Evolutionary conservation across 805 yeast genomes (phyloP).

Genomic region (Isabelozyma heimii): DNA sequence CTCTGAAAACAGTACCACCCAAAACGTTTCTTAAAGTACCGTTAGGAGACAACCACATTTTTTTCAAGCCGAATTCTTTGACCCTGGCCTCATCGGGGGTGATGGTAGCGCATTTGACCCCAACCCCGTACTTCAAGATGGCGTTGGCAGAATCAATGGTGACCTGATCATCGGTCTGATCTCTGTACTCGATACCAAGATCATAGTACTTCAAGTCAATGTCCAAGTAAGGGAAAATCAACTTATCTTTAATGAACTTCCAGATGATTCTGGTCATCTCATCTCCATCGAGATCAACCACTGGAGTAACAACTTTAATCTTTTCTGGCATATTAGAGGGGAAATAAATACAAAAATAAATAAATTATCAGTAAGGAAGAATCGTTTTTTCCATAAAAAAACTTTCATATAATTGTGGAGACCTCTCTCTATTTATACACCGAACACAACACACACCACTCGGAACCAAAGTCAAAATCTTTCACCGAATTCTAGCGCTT

Average conservation of each 20-base stretch:
- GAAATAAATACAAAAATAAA: neutral
- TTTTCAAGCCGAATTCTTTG: slow-evolving; percentile 82
- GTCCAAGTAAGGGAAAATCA: slow-evolving; percentile 81
- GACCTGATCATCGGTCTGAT: slow-evolving; percentile 82
- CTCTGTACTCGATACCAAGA: slow-evolving; percentile 82
- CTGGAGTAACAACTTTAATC: slow-evolving; percentile 79
- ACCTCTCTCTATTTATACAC: no score
- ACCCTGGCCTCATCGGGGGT: slow-evolving; percentile 98
- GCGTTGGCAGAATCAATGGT: slow-evolving; percentile 90
- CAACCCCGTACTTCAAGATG: slow-evolving; percentile 83
- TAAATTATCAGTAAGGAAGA: neutral
- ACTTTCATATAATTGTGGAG: neutral
- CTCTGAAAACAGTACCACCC: slow-evolving; percentile 97
- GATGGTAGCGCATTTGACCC: slow-evolving; percentile 96
- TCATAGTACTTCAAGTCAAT: slow-evolving; percentile 91
- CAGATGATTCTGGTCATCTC: slow-evolving; percentile 97
- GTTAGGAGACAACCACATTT: slow-evolving; percentile 97
- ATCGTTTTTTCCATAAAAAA: neutral
- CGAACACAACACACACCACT: no score
- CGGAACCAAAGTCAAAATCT: no score
- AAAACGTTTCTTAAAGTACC: slow-evolving; percentile 94
- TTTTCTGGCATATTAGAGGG: slow-evolving; percentile 30
- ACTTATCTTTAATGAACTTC: slow-evolving; percentile 82
- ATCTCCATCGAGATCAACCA: slow-evolving; percentile 97
- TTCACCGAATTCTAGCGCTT: no score